Percentiles rank a stretch among this genome's conserved stretches.
Conservation (phyloP, 2,329 filamentous ascomycete species). For the Pseudogymnoascus sp. region DNA sequence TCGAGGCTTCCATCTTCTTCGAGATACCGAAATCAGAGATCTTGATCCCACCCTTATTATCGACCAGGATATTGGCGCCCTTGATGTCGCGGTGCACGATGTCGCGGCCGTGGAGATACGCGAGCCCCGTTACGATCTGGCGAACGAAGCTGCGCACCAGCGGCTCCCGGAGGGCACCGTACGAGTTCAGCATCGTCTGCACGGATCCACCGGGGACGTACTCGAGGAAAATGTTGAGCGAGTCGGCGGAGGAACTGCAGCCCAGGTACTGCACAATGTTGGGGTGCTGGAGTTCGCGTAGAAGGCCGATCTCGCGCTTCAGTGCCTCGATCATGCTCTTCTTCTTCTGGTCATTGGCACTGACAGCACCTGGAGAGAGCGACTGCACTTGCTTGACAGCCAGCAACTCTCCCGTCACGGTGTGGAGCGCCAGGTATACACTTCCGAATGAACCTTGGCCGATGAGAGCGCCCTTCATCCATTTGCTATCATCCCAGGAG, state of each 20-base stretch:
- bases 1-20: slow-evolving; percentile 91
- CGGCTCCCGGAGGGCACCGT: slow-evolving; percentile 87
- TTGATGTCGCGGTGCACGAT: slow-evolving; percentile 99
- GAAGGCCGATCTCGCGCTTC: slow-evolving; percentile 89
- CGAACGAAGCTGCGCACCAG: slow-evolving; percentile 94
- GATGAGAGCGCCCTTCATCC: slow-evolving; percentile 98
- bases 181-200: slow-evolving; percentile 97
- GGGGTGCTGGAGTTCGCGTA: slow-evolving; percentile 87
- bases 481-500: slow-evolving; percentile 94
- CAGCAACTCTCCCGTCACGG: slow-evolving; percentile 93
- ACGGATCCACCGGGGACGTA: slow-evolving; percentile 97
- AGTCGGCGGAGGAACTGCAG: slow-evolving; percentile 81
- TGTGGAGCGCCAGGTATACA: slow-evolving; percentile 90
- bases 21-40: slow-evolving; percentile 99
- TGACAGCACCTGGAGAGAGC: slow-evolving; percentile 68
- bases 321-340: slow-evolving; percentile 97
- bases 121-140: slow-evolving; percentile 86
- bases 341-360: slow-evolving; percentile 80
- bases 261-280: slow-evolving; percentile 99
- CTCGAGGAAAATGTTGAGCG: slow-evolving; percentile 99
- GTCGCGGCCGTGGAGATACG: slow-evolving; percentile 86
- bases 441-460: slow-evolving; percentile 95
- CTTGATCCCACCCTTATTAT: slow-evolving; percentile 98
- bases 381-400: slow-evolving; percentile 97
- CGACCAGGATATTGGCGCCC: slow-evolving; percentile 95